Conservation (phyloP, 2,329 filamentous ascomycete genomes). For the Alternaria burnsii region DNA sequence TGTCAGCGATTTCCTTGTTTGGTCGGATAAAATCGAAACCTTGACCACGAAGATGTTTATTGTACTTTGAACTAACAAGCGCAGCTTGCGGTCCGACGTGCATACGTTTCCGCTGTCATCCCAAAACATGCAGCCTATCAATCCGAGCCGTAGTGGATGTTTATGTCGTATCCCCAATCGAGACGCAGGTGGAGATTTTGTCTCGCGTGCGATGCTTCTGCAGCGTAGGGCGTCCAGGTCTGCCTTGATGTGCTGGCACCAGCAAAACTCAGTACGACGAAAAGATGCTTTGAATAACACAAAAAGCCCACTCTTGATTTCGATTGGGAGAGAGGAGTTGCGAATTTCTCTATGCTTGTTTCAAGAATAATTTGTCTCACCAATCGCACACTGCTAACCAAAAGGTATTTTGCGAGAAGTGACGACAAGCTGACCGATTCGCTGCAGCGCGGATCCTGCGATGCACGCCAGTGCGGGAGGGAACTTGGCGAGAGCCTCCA, state of each 20-base stretch:
- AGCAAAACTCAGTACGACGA: constrained; percentile 3
- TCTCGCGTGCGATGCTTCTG: background rate
- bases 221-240: background rate
- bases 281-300: background rate
- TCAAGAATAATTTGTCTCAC: background rate
- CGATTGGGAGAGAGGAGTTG: background rate
- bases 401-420: background rate
- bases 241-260: constrained; percentile 20
- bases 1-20: background rate
- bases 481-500: constrained; percentile 5
- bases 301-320: background rate
- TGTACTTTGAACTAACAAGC: background rate
- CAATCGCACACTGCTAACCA: background rate
- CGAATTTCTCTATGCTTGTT: background rate
- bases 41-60: background rate
- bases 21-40: background rate
- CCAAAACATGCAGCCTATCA: background rate
- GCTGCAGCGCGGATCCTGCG: background rate
- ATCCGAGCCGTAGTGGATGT: background rate
- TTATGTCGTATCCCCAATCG: background rate
- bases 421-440: constrained; percentile 3
- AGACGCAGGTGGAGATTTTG: background rate
- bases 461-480: constrained; percentile 10
- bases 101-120: background rate
- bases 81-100: background rate